These are phyloP conservation scores for Hansenula sp. DNA, from an alignment of 1,139 yeast genomes.

Conservation along the genomic window DNA sequence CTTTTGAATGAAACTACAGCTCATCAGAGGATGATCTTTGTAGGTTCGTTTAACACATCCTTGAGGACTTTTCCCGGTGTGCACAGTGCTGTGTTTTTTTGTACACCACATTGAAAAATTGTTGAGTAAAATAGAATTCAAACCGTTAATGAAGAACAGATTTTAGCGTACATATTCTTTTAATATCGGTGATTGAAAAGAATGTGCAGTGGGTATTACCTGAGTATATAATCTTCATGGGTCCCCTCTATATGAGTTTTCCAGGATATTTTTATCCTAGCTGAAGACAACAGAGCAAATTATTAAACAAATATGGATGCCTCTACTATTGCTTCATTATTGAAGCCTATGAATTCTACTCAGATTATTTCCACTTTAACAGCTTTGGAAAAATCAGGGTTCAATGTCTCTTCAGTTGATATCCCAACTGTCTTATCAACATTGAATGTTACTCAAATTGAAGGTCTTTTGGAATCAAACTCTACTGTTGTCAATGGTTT, in stretches of 20 bases:
- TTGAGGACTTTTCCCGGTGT: no score
- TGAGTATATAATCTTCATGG: neutral
- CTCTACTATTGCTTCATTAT: slow-evolving; percentile 12
- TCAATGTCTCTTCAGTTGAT: slow-evolving; percentile 17
- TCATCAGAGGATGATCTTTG: no score
- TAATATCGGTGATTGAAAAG: no score
- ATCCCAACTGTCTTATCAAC: slow-evolving; percentile 16
- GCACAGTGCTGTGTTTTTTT: no score
- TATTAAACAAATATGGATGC: slow-evolving; percentile 11
- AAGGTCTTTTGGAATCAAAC: slow-evolving; percentile 18
- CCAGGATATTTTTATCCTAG: neutral
- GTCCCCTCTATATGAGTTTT: neutral
- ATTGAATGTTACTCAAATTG: slow-evolving; percentile 19
- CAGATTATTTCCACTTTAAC: slow-evolving; percentile 16
- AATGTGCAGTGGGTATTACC: no score
- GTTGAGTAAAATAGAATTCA: no score
- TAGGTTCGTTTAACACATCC: no score
- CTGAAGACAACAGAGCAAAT: neutral
- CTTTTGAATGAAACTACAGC: no score
- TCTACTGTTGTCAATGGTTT: slow-evolving; percentile 16
- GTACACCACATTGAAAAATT: no score
- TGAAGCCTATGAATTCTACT: slow-evolving; percentile 19
- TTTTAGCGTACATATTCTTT: no score
- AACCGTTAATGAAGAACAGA: no score
- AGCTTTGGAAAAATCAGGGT: slow-evolving; percentile 13